Evolutionary conservation across 1,139 yeast genomes (phyloP).

Genomic region (Yamadazyma blattariae): DNA sequence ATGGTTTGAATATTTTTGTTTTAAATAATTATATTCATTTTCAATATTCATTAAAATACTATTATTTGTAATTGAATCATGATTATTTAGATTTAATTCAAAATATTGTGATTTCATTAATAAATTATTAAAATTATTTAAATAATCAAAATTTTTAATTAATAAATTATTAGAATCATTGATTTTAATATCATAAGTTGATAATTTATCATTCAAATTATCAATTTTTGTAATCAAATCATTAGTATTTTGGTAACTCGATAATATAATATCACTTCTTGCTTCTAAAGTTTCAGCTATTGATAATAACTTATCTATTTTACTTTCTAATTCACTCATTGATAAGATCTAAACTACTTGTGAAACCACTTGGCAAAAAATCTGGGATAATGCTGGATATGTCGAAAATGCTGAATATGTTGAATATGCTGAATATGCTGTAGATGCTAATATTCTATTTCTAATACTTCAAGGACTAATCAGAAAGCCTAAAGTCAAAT

Average conservation of each 20-base stretch:
- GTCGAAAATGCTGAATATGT: too few species aligned
- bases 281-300: slow-evolving; percentile 5
- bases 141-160: slow-evolving; percentile 19
- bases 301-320: slow-evolving; percentile 4
- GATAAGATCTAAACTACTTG: too few species aligned
- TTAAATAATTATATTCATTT: slow-evolving; percentile 44
- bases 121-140: slow-evolving; percentile 29
- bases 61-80: slow-evolving; percentile 38
- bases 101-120: slow-evolving; percentile 32
- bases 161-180: slow-evolving; percentile 27
- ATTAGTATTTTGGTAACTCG: slow-evolving; percentile 1
- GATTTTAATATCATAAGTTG: slow-evolving; percentile 28
- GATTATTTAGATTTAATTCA: slow-evolving; percentile 30
- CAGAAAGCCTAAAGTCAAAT: too few species aligned
- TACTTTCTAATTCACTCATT: too few species aligned
- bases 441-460: too few species aligned
- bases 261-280: slow-evolving; percentile 6
- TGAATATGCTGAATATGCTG: too few species aligned
- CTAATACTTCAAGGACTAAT: too few species aligned
- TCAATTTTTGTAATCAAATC: slow-evolving; percentile 2
- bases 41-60: slow-evolving; percentile 49
- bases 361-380: too few species aligned
- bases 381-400: too few species aligned
- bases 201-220: slow-evolving; percentile 12
- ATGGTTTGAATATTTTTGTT: slow-evolving; percentile 10